These are phyloP conservation scores for Candida vartiovaarae DNA, from an alignment of 805 yeast genomes.

Conservation along the genomic window DNA sequence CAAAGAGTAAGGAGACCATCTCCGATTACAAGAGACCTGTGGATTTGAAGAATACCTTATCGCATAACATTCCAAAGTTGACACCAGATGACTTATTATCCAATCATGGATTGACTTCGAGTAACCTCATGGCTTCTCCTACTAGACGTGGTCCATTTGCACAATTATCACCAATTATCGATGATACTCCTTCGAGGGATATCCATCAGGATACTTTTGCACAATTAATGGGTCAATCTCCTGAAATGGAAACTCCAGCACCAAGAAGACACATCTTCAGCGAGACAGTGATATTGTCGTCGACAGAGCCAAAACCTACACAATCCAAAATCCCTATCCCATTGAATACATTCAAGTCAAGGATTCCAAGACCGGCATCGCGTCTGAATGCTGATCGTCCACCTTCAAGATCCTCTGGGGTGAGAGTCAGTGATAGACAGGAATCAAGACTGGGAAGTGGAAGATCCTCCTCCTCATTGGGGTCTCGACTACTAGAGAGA, in stretches of 20 bases:
- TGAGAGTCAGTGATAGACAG: neutral
- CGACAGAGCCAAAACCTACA: neutral
- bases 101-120: neutral
- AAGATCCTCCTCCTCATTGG: constrained; percentile 12
- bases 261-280: constrained; percentile 10
- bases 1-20: constrained; percentile 7
- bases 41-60: constrained; percentile 9
- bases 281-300: constrained; percentile 1
- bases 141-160: constrained; percentile 1
- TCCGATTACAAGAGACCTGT: constrained; percentile 11
- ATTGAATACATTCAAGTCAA: constrained; percentile 9
- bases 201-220: constrained; percentile 9
- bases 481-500: constrained; percentile 4
- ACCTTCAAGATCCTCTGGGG: constrained; percentile 3
- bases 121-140: neutral
- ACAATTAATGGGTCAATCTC: constrained; percentile 5
- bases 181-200: constrained; percentile 2
- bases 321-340: constrained; percentile 11
- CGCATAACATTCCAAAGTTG: neutral
- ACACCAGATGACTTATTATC: neutral
- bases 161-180: neutral
- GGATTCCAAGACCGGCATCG: constrained; percentile 21
- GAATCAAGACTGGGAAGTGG: constrained; percentile 1
- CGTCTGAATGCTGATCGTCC: constrained; percentile 12
- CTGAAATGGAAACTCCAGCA: constrained; percentile 15